Conservation (phyloP, 768 basidiomycete genomes). For the Lactarius indigo region DNA sequence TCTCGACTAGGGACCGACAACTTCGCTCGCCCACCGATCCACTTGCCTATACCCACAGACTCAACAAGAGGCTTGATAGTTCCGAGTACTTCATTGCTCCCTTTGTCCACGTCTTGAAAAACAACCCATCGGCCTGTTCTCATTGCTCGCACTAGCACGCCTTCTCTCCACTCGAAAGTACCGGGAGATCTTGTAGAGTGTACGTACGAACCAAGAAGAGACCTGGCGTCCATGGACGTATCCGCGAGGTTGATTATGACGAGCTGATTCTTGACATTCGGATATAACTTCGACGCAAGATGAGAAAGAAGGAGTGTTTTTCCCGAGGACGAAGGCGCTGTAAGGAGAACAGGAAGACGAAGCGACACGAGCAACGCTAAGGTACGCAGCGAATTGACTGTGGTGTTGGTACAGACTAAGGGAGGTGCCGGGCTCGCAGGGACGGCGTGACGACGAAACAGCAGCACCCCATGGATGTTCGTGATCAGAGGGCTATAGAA, state of each 20-base stretch:
- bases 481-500: conserved; percentile 48
- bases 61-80: conserved; percentile 82
- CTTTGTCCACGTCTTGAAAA: conserved; percentile 89
- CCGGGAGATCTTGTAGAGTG: conserved; percentile 83
- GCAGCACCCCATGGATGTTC: conserved; percentile 63
- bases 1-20: conserved; percentile 75
- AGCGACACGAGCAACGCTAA: conserved; percentile 64
- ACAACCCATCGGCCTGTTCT: conserved; percentile 90
- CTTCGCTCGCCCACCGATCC: conserved; percentile 67
- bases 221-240: conserved; percentile 91
- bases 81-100: conserved; percentile 84
- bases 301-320: conserved; percentile 79
- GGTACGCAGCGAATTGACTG: conserved; percentile 52
- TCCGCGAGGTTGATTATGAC: conserved; percentile 90
- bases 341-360: conserved; percentile 74
- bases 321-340: conserved; percentile 84
- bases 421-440: conserved; percentile 31
- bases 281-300: conserved; percentile 64
- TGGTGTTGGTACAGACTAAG: conserved; percentile 63
- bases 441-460: conserved; percentile 48
- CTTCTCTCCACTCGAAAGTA: conserved; percentile 95
- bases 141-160: conserved; percentile 86
- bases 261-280: conserved; percentile 60
- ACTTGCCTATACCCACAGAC: conserved; percentile 61
- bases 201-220: conserved; percentile 88